phyloP scores from a whole-genome alignment of 75 land plant genomes.

The Pinus albicaulis region DNA sequence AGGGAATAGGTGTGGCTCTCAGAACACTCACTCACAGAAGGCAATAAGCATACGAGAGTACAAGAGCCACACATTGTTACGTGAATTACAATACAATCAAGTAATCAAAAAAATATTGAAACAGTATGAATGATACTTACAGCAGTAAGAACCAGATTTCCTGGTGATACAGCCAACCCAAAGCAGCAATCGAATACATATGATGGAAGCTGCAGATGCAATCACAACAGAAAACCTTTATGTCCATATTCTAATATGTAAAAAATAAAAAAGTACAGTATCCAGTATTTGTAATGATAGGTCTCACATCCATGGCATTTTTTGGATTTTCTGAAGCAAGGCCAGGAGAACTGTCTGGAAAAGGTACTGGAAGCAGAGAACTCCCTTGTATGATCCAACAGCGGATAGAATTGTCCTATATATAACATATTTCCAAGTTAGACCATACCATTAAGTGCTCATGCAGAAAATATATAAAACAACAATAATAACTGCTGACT shows the following conservation, averaged over 20 bases:
- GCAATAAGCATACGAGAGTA: too few relatives aligned
- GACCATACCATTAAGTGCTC: not conserved
- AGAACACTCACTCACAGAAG: too few relatives aligned
- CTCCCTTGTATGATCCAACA: slow-evolving; percentile 42
- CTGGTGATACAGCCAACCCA: slow-evolving; percentile 61
- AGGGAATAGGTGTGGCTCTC: too few relatives aligned
- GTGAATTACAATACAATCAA: too few relatives aligned
- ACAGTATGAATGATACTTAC: slow-evolving; percentile 15
- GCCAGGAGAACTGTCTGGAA: slow-evolving; percentile 28
- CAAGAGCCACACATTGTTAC: too few relatives aligned
- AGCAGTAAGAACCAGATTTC: slow-evolving; percentile 48
- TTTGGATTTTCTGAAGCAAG: slow-evolving; percentile 3
- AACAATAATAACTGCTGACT: not conserved
- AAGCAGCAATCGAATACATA: slow-evolving; percentile 38
- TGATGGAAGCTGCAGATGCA: slow-evolving; percentile 33
- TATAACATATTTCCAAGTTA: not conserved
- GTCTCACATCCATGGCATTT: slow-evolving; percentile 23
- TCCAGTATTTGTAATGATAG: slow-evolving; percentile 4
- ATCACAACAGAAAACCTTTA: not conserved
- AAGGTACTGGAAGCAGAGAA: slow-evolving; percentile 23
- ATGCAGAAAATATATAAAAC: not conserved
- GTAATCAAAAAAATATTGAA: too few relatives aligned
- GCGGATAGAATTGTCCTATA: slow-evolving; percentile 44
- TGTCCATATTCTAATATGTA: not conserved
- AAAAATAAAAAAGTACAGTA: not conserved